Base-by-base conservation (phyloP, 2,329 filamentous ascomycete species). In the Meredithiella fracta region DNA sequence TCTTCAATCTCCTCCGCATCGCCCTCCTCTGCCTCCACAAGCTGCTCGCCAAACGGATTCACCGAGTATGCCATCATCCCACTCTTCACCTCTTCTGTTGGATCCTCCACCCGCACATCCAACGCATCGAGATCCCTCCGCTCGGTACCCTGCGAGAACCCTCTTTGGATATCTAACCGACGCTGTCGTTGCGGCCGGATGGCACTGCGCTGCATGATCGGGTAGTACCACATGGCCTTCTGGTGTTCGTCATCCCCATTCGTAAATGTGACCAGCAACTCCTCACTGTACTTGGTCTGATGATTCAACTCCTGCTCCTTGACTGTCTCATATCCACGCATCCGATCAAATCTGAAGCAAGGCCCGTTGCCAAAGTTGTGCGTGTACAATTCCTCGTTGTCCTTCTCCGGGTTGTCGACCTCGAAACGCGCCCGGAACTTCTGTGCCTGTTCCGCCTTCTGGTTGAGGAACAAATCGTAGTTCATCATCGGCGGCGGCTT, bases 211-310 rank as follows among this genome's bases (percentile, higher is more conserved):
- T 83, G 79, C 68, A 84, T 77, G 60, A 85, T 73, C 3, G 82
- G 82, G 62, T 84, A 85, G 67, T 83, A 85, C 66, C 81, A 83
- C 11, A 75, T 77, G 5, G 74, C 80, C 65, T 77, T 78, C 60
- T 78, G 73, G 56, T 69, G 67, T 53, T 73, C 72, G 60, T 74
- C 71, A 51, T 67, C 63, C 60, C 76, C 75, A 60, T 79, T 74
- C 61, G 78, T 73, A 63, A 76, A 74, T 2, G 77, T 73, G 26
- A 85, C 67, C 57, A 82, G 72, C 34, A 84, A 70, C 66, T 85
- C 80, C 60, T 83, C 74, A 60, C 76, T 72, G 65, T 82, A 84
- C 67, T 83, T 83, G 55, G 73, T 76, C 40, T 72, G 65, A 63
- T 78, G 73, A 60, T 76, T 72, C 49, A 77, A 69, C 65, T 80